Evolutionary conservation across 192 early-diverging fungal species (phyloP).

Genomic region (Entophlyctis luteolus): DNA sequence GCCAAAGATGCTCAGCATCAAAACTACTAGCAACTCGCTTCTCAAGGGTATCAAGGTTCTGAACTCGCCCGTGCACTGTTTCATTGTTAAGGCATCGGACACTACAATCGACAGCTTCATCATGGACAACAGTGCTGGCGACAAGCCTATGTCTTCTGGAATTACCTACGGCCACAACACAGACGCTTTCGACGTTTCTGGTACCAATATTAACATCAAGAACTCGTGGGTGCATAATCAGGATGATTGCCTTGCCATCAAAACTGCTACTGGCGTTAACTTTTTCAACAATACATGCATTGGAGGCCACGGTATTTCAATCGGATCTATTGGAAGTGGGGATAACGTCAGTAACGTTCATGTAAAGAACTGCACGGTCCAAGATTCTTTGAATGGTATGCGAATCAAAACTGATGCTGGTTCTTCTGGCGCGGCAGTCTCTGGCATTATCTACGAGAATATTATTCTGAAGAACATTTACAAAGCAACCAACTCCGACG

Average conservation of each 20-base stretch:
- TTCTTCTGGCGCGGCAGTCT: conserved; percentile 34
- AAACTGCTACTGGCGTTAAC: conserved; percentile 49
- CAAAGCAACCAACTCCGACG: too few species aligned
- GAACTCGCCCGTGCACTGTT: conserved; percentile 40
- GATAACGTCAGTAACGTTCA: conserved; percentile 37
- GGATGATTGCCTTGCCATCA: too few species aligned
- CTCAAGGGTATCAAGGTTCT: conserved; percentile 30
- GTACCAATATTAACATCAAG: conserved; percentile 34
- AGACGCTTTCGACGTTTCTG: conserved; percentile 18
- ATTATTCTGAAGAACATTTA: conserved; percentile 33
- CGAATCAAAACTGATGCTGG: conserved; percentile 50
- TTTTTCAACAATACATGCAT: too few species aligned
- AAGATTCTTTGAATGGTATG: conserved; percentile 20
- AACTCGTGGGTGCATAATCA: conserved; percentile 35
- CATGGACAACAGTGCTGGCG: conserved; percentile 37
- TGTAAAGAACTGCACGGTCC: conserved; percentile 28
- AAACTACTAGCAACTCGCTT: conserved; percentile 21
- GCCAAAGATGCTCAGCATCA: conserved; percentile 21
- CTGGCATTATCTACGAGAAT: conserved; percentile 43
- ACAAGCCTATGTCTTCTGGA: too few species aligned
- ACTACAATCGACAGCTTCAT: conserved; percentile 30
- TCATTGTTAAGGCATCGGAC: conserved; percentile 33
- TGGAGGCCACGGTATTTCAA: too few species aligned
- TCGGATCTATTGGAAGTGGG: conserved; percentile 30
- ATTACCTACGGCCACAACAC: conserved; percentile 24